Base-by-base conservation (phyloP, 306 rosid genomes). In the Cucumis melo region DNA sequence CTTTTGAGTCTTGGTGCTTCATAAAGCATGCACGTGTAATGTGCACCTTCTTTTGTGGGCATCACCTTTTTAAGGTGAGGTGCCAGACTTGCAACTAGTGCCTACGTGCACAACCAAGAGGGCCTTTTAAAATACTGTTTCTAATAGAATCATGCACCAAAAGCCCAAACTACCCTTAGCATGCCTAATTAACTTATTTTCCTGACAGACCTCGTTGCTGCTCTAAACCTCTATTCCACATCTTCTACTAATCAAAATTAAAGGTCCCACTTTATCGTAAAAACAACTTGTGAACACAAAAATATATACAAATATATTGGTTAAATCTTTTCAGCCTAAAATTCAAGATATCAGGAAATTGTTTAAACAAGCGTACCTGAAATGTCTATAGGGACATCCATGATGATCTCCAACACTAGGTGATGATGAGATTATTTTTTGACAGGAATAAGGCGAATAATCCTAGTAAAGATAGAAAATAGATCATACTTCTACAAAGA, bases 321-420 rank as follows among this genome's bases (percentile, higher is more conserved):
- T n/a, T 34, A 66, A 41, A 20, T 66, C 19, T 13, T 2, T 72
- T 10, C 57, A 6, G 7, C 15, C 24, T n/a, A 48, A 72, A 34
- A 72, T 46, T 23, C 27, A 13, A 44, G 57, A 46, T 62, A 42
- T 23, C 27, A 16, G 34, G 21, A 70, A 44, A 51, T 24, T 65
- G 75, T 59, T 29, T 53, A 55, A 51, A 51, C 64, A 78, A 80
- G 78, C 59, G 29, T 13, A 94, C 97, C 95, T 89, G 91, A 94
- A 94, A 85, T 92, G 96, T 80, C 96, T 89, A 80, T 94, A 94
- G n/a, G 99, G 99, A 85, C 97, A 94, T 70, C 99, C 99, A 81
- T 94, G 99, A 75, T 94, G 97, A 89, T 94, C 97, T 82, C 99
- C 99, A 70, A 87, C 82, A 54, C 95, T 89, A 51, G 99, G 99